Base-by-base conservation (phyloP, 106 monocot species). In the Dendrobium huoshanense region DNA sequence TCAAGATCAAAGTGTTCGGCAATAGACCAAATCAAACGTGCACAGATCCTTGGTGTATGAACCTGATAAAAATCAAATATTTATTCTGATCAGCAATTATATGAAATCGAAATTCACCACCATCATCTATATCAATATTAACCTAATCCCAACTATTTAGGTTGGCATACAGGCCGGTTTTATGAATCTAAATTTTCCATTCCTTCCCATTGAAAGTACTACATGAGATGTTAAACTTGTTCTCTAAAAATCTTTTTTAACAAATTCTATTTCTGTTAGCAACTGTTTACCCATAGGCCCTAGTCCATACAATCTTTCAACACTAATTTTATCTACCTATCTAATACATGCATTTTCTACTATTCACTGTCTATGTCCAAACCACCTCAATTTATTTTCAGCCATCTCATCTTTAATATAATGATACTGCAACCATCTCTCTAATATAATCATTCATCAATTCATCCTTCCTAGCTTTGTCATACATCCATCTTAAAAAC, bases 1-100 rank as follows among this genome's bases (percentile, higher is more conserved):
- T 95, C 92, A 65, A 98, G 82, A 89, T 98, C 98, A 81, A 98
- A 91, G 67, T 98, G 98, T 75, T 98, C 98, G 72, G 95, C 79
- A 78, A 98, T 86, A 80, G 95, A 87, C 95, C 95, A 98, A 51
- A 98, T 84, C 54, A 98, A 72, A 1, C 98, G 95, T 42, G 95
- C 85, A 86, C 89, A 89, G 88, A 98, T 88, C 75, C 95, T 88
- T 79, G 91, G 95, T 56, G 98, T 98, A 77, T 98, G 92, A 20
- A 98, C 88, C 98, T 98, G 47, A 80, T 17, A 82, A 79, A 44
- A 75, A 78, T 47, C 3, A 58, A 77, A 44, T 5, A 44, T 74
- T 42, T 74, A 44, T 33, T 74, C n/a, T 42, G 22, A 43, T 43
- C 19, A 70, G 37, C 70, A 70, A 70, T 70, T 15, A 70, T 70